Conservation (phyloP, 78 protist genomes). For the Monocercomonoides exilis region DNA sequence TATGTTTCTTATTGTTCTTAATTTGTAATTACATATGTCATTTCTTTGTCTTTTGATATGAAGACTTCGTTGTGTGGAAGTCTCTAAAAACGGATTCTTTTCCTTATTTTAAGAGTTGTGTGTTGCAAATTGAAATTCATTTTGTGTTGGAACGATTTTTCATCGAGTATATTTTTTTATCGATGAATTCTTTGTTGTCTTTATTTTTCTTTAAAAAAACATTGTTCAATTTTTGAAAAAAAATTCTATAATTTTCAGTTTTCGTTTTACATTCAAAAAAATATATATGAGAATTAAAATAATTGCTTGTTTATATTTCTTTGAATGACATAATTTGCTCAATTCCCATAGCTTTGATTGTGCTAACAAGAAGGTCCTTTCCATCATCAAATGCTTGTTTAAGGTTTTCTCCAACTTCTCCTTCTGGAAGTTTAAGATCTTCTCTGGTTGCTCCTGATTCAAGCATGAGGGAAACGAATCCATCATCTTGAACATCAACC, state of each 20-base stretch:
- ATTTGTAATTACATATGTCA: no score
- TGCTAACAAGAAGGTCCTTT: conserved; percentile 38
- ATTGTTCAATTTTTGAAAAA: background rate
- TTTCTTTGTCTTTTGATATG: no score
- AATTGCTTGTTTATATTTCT: background rate
- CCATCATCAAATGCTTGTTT: conserved; percentile 32
- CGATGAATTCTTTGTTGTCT: background rate
- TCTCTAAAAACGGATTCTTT: no score
- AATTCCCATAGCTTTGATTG: conserved; percentile 53
- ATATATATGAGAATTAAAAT: background rate
- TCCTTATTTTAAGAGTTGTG: no score
- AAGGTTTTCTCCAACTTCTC: conserved; percentile 41
- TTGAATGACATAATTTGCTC: conserved; percentile 35
- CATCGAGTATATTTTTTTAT: background rate
- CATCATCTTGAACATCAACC: conserved; percentile 53
- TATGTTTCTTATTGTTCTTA: no score
- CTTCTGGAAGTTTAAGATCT: conserved; percentile 55
- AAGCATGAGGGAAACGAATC: conserved; percentile 46
- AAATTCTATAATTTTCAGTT: background rate
- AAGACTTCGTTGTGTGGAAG: no score
- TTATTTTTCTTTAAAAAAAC: background rate
- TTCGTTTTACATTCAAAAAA: background rate
- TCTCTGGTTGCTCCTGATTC: conserved; percentile 42
- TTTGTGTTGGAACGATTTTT: no score
- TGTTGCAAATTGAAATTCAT: no score